phyloP scores from a whole-genome alignment of 2,329 filamentous ascomycete species.

The Dissoconium aciculare region DNA sequence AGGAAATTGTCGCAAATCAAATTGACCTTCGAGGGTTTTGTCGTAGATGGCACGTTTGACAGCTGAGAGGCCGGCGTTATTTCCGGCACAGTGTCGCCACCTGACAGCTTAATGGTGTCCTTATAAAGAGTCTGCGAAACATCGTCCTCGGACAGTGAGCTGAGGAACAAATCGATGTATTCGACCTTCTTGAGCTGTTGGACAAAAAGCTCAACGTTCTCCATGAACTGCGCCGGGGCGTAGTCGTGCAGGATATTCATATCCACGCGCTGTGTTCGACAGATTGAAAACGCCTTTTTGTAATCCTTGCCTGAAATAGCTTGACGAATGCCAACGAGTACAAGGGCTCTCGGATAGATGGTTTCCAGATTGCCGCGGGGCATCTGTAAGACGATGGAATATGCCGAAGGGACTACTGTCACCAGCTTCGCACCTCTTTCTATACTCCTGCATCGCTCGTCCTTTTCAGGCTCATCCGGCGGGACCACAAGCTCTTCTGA shows the following conservation, averaged over 20 bases:
- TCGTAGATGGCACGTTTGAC: slow-evolving; percentile 4
- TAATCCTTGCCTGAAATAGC: slow-evolving; percentile 73
- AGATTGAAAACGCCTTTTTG: slow-evolving; percentile 67
- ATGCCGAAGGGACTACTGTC: slow-evolving; percentile 75
- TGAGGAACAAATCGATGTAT: slow-evolving; percentile 75
- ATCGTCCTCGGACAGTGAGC: slow-evolving; percentile 52
- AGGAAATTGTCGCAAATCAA: slow-evolving; percentile 76
- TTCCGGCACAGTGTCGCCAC: neutral
- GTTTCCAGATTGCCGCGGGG: slow-evolving; percentile 91
- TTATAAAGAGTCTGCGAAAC: slow-evolving; percentile 88
- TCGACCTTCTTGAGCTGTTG: slow-evolving; percentile 69
- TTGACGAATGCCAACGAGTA: slow-evolving; percentile 73
- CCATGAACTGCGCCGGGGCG: slow-evolving; percentile 70
- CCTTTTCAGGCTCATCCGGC: slow-evolving; percentile 73
- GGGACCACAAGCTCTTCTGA: slow-evolving; percentile 60
- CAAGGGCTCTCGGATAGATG: slow-evolving; percentile 81
- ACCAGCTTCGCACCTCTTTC: slow-evolving; percentile 79
- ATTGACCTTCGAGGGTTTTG: slow-evolving; percentile 56
- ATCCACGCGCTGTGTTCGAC: slow-evolving; percentile 84
- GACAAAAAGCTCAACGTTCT: slow-evolving; percentile 60
- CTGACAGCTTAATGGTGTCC: slow-evolving; percentile 50
- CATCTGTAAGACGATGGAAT: slow-evolving; percentile 83
- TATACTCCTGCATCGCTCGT: slow-evolving; percentile 82
- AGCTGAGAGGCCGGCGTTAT: slow-evolving; percentile 6
- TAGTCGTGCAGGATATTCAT: slow-evolving; percentile 97